Evolutionary conservation across 2,329 filamentous ascomycete species (phyloP).

Genomic region (Colletotrichum ledebouriae): DNA sequence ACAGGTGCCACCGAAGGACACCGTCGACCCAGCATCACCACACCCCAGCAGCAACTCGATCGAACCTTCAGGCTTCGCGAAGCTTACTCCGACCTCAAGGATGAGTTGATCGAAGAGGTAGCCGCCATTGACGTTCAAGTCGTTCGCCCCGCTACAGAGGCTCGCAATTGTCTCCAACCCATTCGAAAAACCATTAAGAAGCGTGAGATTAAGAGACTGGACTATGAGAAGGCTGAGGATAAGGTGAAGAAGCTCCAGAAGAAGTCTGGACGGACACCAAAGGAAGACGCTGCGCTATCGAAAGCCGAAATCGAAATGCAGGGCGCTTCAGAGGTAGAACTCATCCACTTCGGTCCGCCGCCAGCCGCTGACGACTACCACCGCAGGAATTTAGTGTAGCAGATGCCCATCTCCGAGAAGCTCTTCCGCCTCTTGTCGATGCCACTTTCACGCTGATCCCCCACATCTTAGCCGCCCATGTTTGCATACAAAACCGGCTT

Average conservation of each 20-base stretch:
- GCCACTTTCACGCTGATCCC: constrained; percentile 82
- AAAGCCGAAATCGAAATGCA: constrained; percentile 80
- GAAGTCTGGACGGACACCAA: constrained; percentile 77
- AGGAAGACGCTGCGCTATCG: constrained; percentile 78
- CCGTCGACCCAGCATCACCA: constrained; percentile 68
- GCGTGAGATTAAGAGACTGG: constrained; percentile 83
- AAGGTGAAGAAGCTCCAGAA: constrained; percentile 77
- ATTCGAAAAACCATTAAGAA: constrained; percentile 89
- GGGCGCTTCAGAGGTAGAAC: constrained; percentile 71
- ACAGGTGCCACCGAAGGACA: constrained; percentile 72
- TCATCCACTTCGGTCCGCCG: too few relatives aligned
- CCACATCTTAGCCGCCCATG: constrained; percentile 76
- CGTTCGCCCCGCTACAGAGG: constrained; percentile 77
- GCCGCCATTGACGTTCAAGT: constrained; percentile 77
- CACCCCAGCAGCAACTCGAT: constrained; percentile 72
- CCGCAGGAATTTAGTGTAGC: constrained; percentile 78
- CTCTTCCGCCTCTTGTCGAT: constrained; percentile 78
- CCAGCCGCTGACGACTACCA: constrained; percentile 1
- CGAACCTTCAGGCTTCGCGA: constrained; percentile 75
- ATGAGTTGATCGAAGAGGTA: constrained; percentile 79
- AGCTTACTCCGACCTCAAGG: constrained; percentile 78
- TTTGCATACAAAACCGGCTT: constrained; percentile 82
- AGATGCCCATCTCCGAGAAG: constrained; percentile 79
- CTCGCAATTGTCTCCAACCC: constrained; percentile 76
- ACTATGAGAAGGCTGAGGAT: constrained; percentile 83